Conservation (phyloP, 208 protist genomes). For the Vickermania ingenoplastis region DNA sequence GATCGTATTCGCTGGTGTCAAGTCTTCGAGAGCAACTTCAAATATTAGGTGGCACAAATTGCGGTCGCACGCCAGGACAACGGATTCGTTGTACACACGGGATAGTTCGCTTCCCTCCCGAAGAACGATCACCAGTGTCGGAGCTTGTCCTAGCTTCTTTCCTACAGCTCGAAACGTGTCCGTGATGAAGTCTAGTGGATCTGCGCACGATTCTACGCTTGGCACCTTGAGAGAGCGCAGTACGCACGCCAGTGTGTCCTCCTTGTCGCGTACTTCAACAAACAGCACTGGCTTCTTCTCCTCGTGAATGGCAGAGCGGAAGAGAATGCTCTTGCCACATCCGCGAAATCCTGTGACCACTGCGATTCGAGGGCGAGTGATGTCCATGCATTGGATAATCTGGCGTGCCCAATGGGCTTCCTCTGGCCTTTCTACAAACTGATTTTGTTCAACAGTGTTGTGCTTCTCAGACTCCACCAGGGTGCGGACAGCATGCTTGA, state of each 20-base stretch:
- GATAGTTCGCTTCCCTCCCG: conserved; percentile 54
- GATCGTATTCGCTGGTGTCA: conserved; percentile 38
- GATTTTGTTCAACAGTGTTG: conserved; percentile 2
- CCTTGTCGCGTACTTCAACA: conserved; percentile 60
- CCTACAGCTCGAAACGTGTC: conserved; percentile 57
- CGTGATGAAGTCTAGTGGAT: conserved; percentile 67
- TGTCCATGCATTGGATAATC: conserved; percentile 52
- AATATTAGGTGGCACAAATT: conserved; percentile 68
- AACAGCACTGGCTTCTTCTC: conserved; percentile 71
- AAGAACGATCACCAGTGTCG: conserved; percentile 66
- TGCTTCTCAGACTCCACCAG: conserved; percentile 17
- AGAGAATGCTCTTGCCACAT: conserved; percentile 52
- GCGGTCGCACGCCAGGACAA: conserved; percentile 59
- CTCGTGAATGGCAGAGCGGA: conserved; percentile 53
- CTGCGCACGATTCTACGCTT: conserved; percentile 73
- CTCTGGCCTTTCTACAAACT: conserved; percentile 34
- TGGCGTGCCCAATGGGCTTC: conserved; percentile 70
- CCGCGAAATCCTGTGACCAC: conserved; percentile 43
- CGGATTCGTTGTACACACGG: conserved; percentile 71
- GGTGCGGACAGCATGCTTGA: conserved; percentile 58
- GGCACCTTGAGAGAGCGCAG: conserved; percentile 65
- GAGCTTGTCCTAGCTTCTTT: conserved; percentile 59
- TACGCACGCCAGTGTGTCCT: conserved; percentile 56
- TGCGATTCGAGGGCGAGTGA: conserved; percentile 53
- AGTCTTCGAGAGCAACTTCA: conserved; percentile 60